A percentile compares a stretch with the other conserved stretches of the same genome.
These are phyloP conservation scores for Nemania sp. DNA, from an alignment of 2,329 filamentous ascomycete genomes.

Conservation along the genomic window DNA sequence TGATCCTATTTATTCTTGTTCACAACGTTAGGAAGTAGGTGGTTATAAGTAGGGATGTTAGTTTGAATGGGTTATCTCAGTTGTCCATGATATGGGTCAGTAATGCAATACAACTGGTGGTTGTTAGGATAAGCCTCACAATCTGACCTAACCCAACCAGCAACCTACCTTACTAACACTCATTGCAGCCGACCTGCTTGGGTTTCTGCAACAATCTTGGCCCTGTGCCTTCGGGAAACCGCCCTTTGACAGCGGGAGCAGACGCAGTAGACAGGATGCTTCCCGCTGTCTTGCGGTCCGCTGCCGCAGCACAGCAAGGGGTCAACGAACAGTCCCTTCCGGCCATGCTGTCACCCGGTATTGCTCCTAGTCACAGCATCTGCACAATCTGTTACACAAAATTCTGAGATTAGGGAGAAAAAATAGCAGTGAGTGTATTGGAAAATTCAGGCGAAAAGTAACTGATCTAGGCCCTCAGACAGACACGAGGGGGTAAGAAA, in stretches of 20 bases:
- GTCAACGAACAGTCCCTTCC: constrained; percentile 12
- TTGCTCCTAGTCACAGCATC: constrained; percentile 26
- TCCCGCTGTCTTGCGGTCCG: constrained; percentile 36
- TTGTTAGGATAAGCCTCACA: constrained; percentile 20
- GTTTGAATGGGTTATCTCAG: constrained; percentile 3
- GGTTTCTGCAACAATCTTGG: constrained; percentile 13
- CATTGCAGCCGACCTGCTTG: not conserved
- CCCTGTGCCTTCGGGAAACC: constrained; percentile 31
- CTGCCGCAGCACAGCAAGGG: constrained; percentile 24
- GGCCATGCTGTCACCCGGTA: constrained; percentile 30
- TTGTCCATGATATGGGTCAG: not conserved
- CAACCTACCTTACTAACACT: too few relatives aligned
- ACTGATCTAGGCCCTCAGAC: not conserved
- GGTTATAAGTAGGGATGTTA: too few relatives aligned
- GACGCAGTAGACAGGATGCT: constrained; percentile 29
- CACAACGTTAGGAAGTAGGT: too few relatives aligned
- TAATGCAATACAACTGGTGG: not conserved
- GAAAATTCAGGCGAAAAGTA: not conserved
- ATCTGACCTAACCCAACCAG: not conserved
- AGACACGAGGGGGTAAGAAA: too few relatives aligned
- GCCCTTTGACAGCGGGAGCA: constrained; percentile 35
- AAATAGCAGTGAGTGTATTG: constrained; percentile 27
- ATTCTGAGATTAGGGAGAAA: not conserved
- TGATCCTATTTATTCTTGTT: not conserved
- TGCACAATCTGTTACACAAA: constrained; percentile 11